phyloP scores from a whole-genome alignment of 768 basidiomycete species.

The Suillus ampliporus region DNA sequence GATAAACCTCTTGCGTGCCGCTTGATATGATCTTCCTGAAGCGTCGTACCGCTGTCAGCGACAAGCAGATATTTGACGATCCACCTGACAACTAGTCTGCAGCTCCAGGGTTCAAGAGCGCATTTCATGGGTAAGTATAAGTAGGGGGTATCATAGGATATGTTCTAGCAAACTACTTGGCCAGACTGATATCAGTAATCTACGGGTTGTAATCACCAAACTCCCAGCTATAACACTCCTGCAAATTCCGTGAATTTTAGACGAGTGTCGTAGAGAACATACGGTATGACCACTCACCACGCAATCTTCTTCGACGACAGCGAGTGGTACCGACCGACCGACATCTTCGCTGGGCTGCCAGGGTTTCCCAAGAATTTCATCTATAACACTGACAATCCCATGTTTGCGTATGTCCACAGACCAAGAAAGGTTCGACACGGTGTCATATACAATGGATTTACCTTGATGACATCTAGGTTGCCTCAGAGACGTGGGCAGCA shows the following conservation, averaged over 20 bases:
- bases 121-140: too few species aligned
- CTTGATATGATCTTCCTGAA: too few species aligned
- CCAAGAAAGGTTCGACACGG: constrained; percentile 87
- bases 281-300: constrained; percentile 54
- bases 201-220: constrained; percentile 53
- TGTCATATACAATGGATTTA: constrained; percentile 87
- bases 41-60: too few species aligned
- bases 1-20: too few species aligned
- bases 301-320: constrained; percentile 65
- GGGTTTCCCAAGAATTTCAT: constrained; percentile 68
- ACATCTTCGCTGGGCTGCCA: constrained; percentile 71
- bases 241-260: neutral
- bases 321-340: constrained; percentile 67
- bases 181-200: neutral
- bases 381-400: constrained; percentile 79
- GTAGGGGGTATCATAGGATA: neutral
- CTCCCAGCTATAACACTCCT: constrained; percentile 79
- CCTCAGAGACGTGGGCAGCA: neutral
- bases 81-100: too few species aligned
- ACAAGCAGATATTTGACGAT: too few species aligned
- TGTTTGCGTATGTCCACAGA: constrained; percentile 82
- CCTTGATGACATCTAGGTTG: constrained; percentile 80
- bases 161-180: neutral
- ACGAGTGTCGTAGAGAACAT: neutral
- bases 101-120: too few species aligned